Evolutionary conservation across 2,329 filamentous ascomycete genomes (phyloP).

Genomic region (Talaromyces sp.): DNA sequence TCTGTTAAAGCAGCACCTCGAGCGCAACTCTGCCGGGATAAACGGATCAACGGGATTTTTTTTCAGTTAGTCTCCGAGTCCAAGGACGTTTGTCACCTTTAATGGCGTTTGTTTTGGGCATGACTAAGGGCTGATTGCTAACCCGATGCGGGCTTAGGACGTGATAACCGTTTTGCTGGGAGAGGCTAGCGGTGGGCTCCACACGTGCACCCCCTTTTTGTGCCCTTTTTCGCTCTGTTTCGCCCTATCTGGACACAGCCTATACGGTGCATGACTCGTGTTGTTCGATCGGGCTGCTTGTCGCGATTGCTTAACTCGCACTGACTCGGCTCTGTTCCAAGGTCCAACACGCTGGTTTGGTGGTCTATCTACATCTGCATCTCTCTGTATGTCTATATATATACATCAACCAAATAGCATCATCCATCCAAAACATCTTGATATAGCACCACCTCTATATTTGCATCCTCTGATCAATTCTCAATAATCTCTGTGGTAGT

Average conservation of each 20-base stretch:
- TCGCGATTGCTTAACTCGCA: too few relatives aligned
- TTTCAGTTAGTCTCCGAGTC: not conserved
- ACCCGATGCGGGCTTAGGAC: not conserved
- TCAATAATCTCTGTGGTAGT: conserved; percentile 5
- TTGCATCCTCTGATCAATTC: not conserved
- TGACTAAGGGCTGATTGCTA: not conserved
- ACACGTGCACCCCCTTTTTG: too few relatives aligned
- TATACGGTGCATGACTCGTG: too few relatives aligned
- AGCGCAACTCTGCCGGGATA: too few relatives aligned
- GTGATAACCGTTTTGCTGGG: not conserved
- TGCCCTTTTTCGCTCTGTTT: not conserved
- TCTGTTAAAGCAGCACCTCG: too few relatives aligned
- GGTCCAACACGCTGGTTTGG: too few relatives aligned
- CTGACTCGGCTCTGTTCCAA: too few relatives aligned
- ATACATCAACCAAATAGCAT: not conserved
- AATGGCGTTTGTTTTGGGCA: not conserved
- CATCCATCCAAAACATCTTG: not conserved
- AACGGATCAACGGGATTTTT: not conserved
- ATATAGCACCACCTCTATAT: not conserved
- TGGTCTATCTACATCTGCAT: too few relatives aligned
- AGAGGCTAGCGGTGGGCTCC: too few relatives aligned
- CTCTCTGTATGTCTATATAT: not conserved
- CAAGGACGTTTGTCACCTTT: too few relatives aligned
- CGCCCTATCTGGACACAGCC: too few relatives aligned
- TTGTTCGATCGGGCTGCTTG: too few relatives aligned